Base-by-base conservation (phyloP, 331 rosid species). In the Pyracantha coccinea region DNA sequence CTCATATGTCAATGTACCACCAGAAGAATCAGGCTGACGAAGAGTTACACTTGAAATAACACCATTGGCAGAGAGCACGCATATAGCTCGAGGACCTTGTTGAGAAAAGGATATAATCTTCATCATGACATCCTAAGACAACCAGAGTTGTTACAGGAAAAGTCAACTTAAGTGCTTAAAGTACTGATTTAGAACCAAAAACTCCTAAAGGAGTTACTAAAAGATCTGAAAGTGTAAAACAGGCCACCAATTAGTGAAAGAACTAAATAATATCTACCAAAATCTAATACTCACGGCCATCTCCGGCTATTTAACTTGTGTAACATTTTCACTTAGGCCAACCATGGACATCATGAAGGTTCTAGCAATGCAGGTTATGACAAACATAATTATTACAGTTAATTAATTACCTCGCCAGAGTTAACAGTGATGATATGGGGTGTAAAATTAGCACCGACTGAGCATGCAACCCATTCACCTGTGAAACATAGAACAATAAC, bases 1-100 rank as follows among this genome's bases (percentile, higher is more conserved):
- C 99, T 94, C 99, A 62, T 94, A 92, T 63, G 99, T 92, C 82
- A 94, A 80, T 72, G 99, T 94, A 73, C 99, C 99, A 17, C 99
- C 99, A 58, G 96, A 94, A 69, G 99, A 90, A 77, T 94, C 97
- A 28, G 99, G 97, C 78, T 94, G 99, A 82, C 97, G 97, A 76
- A 94, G 96, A 27, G 99, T 94, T 61, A 91, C 97, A 52, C 99
- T 91, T n/a, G 97, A 91, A 83, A 94, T 94, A 67, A 91, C 92
- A 62, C 99, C 99, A 82, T 88, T 94, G 11, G 99, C 99, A 7
- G 97, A 91, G 62, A 94, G 92, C 80, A 94, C 86, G 81, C 97
- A 94, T 68, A 94, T 86, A 52, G 96, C 92, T 82, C 95, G 91
- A 58, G 99, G 97, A 59, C 97, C 99, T 94, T 94, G 99, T 85